A percentile compares a stretch with the other conserved stretches of the same genome.
Conservation (phyloP, 1,284 basidiomycete genomes). For the Sphagnurus paluster region DNA sequence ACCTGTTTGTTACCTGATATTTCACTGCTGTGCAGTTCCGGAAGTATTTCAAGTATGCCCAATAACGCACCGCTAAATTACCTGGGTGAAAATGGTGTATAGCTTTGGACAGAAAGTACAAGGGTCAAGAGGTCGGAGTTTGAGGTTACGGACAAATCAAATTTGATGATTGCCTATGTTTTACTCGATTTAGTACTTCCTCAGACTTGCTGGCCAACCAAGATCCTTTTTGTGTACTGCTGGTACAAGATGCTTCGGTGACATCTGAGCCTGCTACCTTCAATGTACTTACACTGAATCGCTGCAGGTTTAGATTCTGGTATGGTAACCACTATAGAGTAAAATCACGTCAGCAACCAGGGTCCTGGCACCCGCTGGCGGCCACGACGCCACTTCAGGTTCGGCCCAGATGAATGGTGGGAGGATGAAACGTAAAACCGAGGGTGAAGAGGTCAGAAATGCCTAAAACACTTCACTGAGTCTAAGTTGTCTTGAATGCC, state of each 20-base stretch:
- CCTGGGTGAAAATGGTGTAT: no score
- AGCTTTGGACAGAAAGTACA: no score
- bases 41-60: no score
- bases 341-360: slow-evolving; percentile 19
- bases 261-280: slow-evolving; percentile 5
- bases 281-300: not conserved
- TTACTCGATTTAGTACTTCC: no score
- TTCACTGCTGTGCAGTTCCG: no score
- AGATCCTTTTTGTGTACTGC: not conserved
- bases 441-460: slow-evolving; percentile 1
- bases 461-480: not conserved
- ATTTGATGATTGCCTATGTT: no score
- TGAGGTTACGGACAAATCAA: no score
- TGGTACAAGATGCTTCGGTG: not conserved
- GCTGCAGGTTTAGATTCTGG: not conserved
- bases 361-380: slow-evolving; percentile 16
- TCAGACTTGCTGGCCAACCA: no score
- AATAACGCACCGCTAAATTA: no score
- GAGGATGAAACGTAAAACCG: slow-evolving; percentile 23
- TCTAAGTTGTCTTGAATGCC: no score
- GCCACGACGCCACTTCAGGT: slow-evolving; percentile 26
- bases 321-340: not conserved
- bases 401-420: slow-evolving; percentile 16
- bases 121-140: no score
- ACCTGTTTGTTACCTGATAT: no score